phyloP scores from a whole-genome alignment of 306 rosid genomes.

The Prunus campanulata region DNA sequence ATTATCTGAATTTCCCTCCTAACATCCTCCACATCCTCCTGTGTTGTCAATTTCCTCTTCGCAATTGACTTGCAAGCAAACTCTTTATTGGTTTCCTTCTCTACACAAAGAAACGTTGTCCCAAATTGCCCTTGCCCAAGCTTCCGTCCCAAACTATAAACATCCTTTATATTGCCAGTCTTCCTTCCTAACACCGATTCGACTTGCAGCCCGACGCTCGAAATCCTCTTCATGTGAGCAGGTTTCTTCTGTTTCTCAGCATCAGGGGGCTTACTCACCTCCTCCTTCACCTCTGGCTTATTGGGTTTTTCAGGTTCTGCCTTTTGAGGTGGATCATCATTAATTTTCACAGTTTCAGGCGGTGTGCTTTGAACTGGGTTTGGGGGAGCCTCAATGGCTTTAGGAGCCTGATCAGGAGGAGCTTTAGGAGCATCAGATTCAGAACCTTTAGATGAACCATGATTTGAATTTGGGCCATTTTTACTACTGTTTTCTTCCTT shows the following conservation, averaged over 20 bases:
- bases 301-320: conserved; percentile 26
- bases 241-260: conserved; percentile 46
- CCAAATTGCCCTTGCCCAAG: conserved; percentile 96
- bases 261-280: conserved; percentile 29
- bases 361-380: conserved; percentile 48
- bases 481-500: conserved; percentile 27
- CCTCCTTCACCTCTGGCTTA: conserved; percentile 13
- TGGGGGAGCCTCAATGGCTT: neutral
- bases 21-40: conserved; percentile 92
- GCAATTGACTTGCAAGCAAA: conserved; percentile 87
- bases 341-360: conserved; percentile 59
- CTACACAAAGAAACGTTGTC: conserved; percentile 69
- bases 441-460: conserved; percentile 24
- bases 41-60: conserved; percentile 71
- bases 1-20: conserved; percentile 92
- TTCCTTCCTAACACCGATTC: conserved; percentile 78
- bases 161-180: conserved; percentile 66
- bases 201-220: conserved; percentile 65
- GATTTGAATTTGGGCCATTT: neutral
- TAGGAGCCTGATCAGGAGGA: neutral
- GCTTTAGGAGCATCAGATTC: conserved; percentile 5
- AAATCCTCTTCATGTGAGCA: conserved; percentile 55
- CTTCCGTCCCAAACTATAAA: conserved; percentile 72
- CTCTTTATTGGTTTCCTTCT: conserved; percentile 50
- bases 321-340: conserved; percentile 21